Base-by-base conservation (phyloP, 139 green algal genomes). In the Marvania coccoides region DNA sequence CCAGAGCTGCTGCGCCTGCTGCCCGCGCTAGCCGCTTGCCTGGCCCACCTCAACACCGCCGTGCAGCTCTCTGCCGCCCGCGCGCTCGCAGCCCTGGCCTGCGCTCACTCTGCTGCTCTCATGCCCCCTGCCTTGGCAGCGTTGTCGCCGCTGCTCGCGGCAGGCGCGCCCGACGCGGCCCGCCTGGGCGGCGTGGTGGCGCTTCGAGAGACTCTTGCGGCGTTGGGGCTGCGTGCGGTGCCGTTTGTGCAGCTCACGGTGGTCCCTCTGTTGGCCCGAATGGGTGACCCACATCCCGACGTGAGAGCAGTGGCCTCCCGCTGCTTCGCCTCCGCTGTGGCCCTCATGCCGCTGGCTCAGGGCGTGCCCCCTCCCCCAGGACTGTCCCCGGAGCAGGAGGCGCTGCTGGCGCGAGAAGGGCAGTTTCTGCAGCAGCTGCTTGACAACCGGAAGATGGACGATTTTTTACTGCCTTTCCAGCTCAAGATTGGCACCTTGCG, bases 361-460 rank as follows among this genome's bases (percentile, higher is more conserved):
- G 80, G 77, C 13, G 31, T 80, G 58, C 58, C 73, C 5, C 59
- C 75, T 24, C 90, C 90, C 2, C 31, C 47, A 0, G 80, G 79
- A n/a, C 66, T 97, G 33, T 75, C 87, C 54, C 67, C 63, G 0
- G 65, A 66, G 7, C 86, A 87, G 71, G 42, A 71, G 6, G 62
- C 46, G 3, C 46, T 55, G 9, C 80, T 81, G 47, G 40, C 64
- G 14, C 30, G 74, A 19, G 91, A 98, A 72, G 70, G 58, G 4
- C 56, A 58, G 12, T 95, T 97, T 70, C 72, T 98, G 72, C 64
- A 82, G 66, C 87, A 95, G 86, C 81, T 98, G 46, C 76, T 97
- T 45, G 91, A 98, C 79, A 91, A 87, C 73, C 71, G 70, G 29
- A 61, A 81, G 45, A 71, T 79, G 47, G 83, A 83, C 7, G 87